Evolutionary conservation across 1,284 basidiomycete species (phyloP), one percentile per base, ranked within the genome.

Genomic region (Mycosarcoma mackinlayi): DNA sequence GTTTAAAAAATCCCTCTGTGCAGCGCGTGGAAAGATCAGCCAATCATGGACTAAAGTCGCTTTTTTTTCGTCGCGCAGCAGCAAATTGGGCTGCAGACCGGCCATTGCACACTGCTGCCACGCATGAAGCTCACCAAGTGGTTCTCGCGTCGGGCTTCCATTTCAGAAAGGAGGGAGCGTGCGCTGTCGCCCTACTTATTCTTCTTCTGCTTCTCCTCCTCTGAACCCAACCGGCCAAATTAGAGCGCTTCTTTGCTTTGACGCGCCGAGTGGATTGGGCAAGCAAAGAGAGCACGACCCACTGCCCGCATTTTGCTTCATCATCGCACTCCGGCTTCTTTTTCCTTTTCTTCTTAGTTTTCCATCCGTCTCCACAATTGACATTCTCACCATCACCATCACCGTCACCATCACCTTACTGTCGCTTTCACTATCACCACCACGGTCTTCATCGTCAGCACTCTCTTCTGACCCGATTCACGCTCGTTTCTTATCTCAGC

Each of bases 1-100:
- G 16, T 10, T 31, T 35, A 7, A 18, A 16, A 19, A 8, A 6
- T 38, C 18, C 19, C 7, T 21, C 19, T 9, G 47, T 24, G 18
- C 8, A 1, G 8, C 19, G 27, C 28, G 19, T 11, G 23, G 28
- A 9, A 50, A 27, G 48, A 50, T 40, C 48, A 50, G 48, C 47
- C 47, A 49, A 40, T 31, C 48, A 47, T 10, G 31, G 19, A 18
- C 21, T 37, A 16, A 11, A 24, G n/a, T 48, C 46, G 46, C 46
- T 38, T 48, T 33, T 14, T 21, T 33, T 33, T 28, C 19, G n/a
- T 8, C n/a, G 9, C 27, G 8, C 28, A 31, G 34, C n/a, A n/a
- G n/a, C n/a, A n/a, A n/a, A n/a, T n/a, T n/a, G n/a, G n/a, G n/a
- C n/a, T n/a, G n/a, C n/a, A n/a, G n/a, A n/a, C n/a, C n/a, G n/a